These are phyloP conservation scores for Xerocomus amazonicus DNA, from an alignment of 1,284 basidiomycete species.

Conservation along the genomic window DNA sequence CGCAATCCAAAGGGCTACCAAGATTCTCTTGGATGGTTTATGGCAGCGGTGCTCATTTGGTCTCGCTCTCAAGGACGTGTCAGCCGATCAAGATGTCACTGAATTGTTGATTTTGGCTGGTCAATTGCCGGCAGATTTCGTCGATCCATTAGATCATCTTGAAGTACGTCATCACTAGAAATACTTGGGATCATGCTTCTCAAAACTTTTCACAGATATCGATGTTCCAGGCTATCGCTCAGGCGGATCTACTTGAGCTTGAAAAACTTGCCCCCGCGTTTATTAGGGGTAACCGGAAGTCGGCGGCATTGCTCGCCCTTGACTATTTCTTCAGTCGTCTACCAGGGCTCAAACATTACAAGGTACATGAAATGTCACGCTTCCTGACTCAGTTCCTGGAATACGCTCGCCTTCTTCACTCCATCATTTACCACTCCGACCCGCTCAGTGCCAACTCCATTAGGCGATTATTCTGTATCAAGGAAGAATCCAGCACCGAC, in stretches of 20 bases:
- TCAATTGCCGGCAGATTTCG: slow-evolving; percentile 13
- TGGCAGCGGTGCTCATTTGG: slow-evolving; percentile 29
- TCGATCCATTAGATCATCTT: slow-evolving; percentile 15
- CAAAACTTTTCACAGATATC: slow-evolving; percentile 14
- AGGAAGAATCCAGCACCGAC: slow-evolving; percentile 24
- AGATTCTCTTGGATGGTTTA: slow-evolving; percentile 24
- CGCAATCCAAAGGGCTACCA: slow-evolving; percentile 33
- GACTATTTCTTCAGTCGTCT: slow-evolving; percentile 24
- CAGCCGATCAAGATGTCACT: slow-evolving; percentile 1
- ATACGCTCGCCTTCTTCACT: slow-evolving; percentile 37
- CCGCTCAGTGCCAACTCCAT: slow-evolving; percentile 26
- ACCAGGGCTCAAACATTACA: slow-evolving; percentile 11
- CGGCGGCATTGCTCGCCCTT: slow-evolving; percentile 24
- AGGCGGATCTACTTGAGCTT: slow-evolving; percentile 10
- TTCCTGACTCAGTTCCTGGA: slow-evolving; percentile 35
- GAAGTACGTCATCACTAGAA: slow-evolving; percentile 12
- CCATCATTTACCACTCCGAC: slow-evolving; percentile 26
- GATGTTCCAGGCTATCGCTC: slow-evolving; percentile 26
- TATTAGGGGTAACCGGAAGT: neutral
- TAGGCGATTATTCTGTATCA: slow-evolving; percentile 41
- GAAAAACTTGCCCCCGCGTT: slow-evolving; percentile 12
- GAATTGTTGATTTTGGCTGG: slow-evolving; percentile 18
- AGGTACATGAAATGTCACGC: slow-evolving; percentile 26
- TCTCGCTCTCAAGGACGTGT: slow-evolving; percentile 10
- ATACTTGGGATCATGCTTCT: neutral